Evolutionary conservation across 352 stramenopile genomes (phyloP).

Genomic region (Phytophthora sojae): DNA sequence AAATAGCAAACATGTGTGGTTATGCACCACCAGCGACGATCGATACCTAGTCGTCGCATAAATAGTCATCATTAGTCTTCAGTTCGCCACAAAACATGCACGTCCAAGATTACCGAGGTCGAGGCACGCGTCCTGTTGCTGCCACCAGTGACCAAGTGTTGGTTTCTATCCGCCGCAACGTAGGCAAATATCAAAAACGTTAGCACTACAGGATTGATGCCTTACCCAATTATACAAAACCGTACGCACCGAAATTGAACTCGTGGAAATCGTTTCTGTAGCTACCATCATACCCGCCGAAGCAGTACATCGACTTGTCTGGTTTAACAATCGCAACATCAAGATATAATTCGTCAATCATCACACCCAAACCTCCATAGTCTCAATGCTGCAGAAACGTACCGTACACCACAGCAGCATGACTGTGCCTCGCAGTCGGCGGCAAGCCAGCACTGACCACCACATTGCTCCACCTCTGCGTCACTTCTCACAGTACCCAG

Average conservation of each 20-base stretch:
- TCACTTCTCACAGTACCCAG: constrained; percentile 45
- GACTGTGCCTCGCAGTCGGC: constrained; percentile 95
- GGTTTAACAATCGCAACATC: not conserved
- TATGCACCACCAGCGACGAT: constrained; percentile 93
- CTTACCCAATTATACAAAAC: not conserved
- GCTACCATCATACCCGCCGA: constrained; percentile 96
- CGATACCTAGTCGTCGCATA: constrained; percentile 60
- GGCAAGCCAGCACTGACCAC: constrained; percentile 80
- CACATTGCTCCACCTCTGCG: constrained; percentile 84
- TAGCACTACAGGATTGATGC: not conserved
- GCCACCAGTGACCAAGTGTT: constrained; percentile 90
- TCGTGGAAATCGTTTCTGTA: constrained; percentile 97
- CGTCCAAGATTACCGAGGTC: constrained; percentile 56
- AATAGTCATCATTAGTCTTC: not conserved
- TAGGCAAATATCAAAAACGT: not conserved
- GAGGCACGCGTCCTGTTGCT: constrained; percentile 71
- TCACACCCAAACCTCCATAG: not conserved
- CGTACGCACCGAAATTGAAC: constrained; percentile 90
- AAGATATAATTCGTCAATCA: not conserved
- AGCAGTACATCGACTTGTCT: constrained; percentile 91
- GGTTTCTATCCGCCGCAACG: constrained; percentile 52
- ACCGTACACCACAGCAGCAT: constrained; percentile 93
- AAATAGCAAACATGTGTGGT: constrained; percentile 95
- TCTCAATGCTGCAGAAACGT: not conserved
- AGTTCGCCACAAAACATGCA: constrained; percentile 1